Evolutionary conservation across 768 basidiomycete genomes (phyloP), one percentile per base, ranked within the genome.

Genomic region (Tulasnella sp.): DNA sequence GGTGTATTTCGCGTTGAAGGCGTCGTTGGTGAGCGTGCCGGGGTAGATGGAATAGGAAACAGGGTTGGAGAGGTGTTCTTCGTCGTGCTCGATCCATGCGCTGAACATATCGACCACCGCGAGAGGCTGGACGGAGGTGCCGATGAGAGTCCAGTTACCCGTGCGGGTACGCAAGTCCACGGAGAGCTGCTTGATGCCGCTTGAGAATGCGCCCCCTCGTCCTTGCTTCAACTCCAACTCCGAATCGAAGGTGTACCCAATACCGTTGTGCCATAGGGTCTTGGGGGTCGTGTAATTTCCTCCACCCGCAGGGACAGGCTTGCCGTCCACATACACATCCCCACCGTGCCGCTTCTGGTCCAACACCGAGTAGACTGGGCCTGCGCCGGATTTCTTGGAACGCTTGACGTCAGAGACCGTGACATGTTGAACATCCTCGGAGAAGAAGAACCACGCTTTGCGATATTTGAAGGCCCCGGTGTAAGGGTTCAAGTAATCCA

Each of bases 381-480:
- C 67, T 31, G 71, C 71, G 4, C 68, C 62, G n/a, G 68, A 65
- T 19, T 49, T 69, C 32, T 34, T 65, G n/a, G n/a, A n/a, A n/a
- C n/a, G n/a, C 11, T 2, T 1, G 42, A 84, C 66, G 61, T 70
- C 71, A 45, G 78, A 72, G 19, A 84, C 63, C 74, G 81, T 79
- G 59, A 84, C 77, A 61, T 79, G 74, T 61, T 83, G 80, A 8
- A 80, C 69, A 59, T 82, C 80, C 62, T 79, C 68, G 14, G 76
- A 73, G 31, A 85, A 70, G 75, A 83, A 85, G 70, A 86, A 84
- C 80, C 81, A 84, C 0, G 77, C 73, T 67, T 85, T 86, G 62
- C 83, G 81, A 74, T 76, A 86, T 40, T 69, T 66, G 34, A 86
- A 66, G 9, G 72, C 63, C n/a, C 69, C 62, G 3, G 81, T 83